Base-by-base conservation (phyloP, 2,329 filamentous ascomycete species). In the Penicillium sp. region DNA sequence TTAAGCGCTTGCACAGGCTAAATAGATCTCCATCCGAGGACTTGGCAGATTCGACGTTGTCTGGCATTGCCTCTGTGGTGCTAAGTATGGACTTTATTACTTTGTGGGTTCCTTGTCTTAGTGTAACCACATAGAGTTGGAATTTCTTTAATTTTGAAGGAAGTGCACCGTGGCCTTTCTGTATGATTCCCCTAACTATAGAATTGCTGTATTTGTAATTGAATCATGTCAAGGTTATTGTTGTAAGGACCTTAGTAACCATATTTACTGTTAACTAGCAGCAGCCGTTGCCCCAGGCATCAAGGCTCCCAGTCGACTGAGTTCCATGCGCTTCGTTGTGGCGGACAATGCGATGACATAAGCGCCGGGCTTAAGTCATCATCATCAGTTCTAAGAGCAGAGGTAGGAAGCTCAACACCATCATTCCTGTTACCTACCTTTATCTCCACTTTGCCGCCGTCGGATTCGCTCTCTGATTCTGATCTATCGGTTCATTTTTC, bases 261-360 rank as follows among this genome's bases (percentile, higher is more conserved):
- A 47, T 35, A 23, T 47, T 23, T 23, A 33, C 29, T 17, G 29
- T 53, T 23, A 23, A 23, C 21, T 23, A 43, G 38, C 17, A 6
- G 15, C 2, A n/a, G n/a, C n/a, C n/a, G 35, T 23, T 33, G 31
- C 36, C 48, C 43, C 50, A 64, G 62, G 61, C 59, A 66, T 41
- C 39, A 57, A 61, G 60, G 61, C 61, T n/a, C 10, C 43, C 43
- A 41, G 62, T 73, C 71, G 66, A 74, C 67, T 59, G 61, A 71
- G 55, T 76, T 75, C 73, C 73, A 75, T 73, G 52, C 54, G 68
- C 62, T 76, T 76, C 73, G 73, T 56, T 64, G 62, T 63, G 59
- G 66, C 61, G 67, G 68, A 68, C 65, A 65, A 64, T 63, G 62
- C 60, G 66, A 56, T 63, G 58, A 62, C 63, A 59, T 64, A 66